Evolutionary conservation across 441 rosid species (phyloP), one percentile per base, ranked within the genome.

Genomic region (Gossypium trilobum): DNA sequence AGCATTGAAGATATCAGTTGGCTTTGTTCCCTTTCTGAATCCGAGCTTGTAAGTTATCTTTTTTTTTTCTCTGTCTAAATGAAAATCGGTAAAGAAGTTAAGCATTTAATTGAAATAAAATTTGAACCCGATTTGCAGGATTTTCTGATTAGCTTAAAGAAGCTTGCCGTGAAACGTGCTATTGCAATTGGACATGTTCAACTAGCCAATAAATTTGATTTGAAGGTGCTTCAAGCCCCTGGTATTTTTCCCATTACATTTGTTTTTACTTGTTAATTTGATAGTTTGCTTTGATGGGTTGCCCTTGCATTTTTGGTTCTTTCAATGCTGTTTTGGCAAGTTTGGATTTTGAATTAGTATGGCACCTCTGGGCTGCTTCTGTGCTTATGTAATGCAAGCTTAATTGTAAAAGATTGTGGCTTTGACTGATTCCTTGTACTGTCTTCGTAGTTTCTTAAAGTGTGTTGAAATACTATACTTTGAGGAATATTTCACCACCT

Each of bases 1-100:
- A 61, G 33, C 50, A 50, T 60, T 60, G 75, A 72, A 16, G 69
- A 72, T 61, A 68, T 72, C 25, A 51, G 31, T 29, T 72, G 69
- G 75, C 75, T 61, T 16, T 72, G 69, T 61, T 72, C 75, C 6
- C 75, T 72, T 8, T 72, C 69, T 2, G 69, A 72, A 59, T 72
- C 75, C 59, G 75, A 60, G 48, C 69, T 72, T 17, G 61, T 72
- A 31, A 19, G 69, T 13, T 56, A 6, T 29, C 3, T 11, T 36
- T 16, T 59, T 3, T 4, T 9, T 5, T n/a, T 2, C 1, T 2
- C 31, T 68, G 8, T 50, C 54, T 50, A 11, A 39, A 9, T 19
- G 50, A 8, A 36, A 9, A 17, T 39, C 27, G 4, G 9, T 36
- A 36, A 36, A 4, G 13, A 33, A 17, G 22, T 63, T 36, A 14